phyloP scores from a whole-genome alignment of 768 basidiomycete species.

The Russula lepida region DNA sequence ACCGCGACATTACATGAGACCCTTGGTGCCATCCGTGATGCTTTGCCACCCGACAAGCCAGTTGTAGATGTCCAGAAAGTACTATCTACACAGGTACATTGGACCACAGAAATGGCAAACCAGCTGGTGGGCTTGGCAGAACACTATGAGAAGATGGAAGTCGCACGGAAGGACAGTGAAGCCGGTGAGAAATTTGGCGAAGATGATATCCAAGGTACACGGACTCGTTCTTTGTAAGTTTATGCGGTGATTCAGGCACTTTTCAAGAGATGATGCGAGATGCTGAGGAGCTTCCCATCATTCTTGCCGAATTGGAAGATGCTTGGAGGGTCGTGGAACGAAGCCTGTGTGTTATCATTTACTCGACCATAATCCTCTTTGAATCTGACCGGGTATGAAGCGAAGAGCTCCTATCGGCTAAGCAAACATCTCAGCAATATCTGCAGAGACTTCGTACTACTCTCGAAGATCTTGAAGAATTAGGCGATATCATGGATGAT shows the following conservation, averaged over 20 bases:
- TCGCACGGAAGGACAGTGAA: slow-evolving; percentile 57
- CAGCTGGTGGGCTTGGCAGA: slow-evolving; percentile 62
- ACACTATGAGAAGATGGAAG: slow-evolving; percentile 73
- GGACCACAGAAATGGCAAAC: slow-evolving; percentile 58
- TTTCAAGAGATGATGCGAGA: slow-evolving; percentile 72
- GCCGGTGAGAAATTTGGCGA: slow-evolving; percentile 58
- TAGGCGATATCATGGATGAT: slow-evolving; percentile 71
- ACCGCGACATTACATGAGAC: slow-evolving; percentile 52
- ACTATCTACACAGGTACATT: slow-evolving; percentile 47
- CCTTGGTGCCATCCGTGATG: slow-evolving; percentile 46
- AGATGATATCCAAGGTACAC: slow-evolving; percentile 57
- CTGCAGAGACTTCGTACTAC: slow-evolving; percentile 41
- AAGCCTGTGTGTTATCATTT: slow-evolving; percentile 42
- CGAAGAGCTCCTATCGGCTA: slow-evolving; percentile 39
- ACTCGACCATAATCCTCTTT: background rate
- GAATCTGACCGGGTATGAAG: slow-evolving; percentile 30
- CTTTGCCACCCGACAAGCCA: slow-evolving; percentile 36
- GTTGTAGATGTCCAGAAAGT: slow-evolving; percentile 40
- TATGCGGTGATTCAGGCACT: background rate
- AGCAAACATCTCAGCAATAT: slow-evolving; percentile 37
- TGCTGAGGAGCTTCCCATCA: slow-evolving; percentile 65
- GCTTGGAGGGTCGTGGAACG: slow-evolving; percentile 43
- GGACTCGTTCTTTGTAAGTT: background rate
- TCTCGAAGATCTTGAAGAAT: slow-evolving; percentile 62
- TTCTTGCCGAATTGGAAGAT: slow-evolving; percentile 65